A percentile compares a stretch with the other conserved stretches of the same genome.
Conservation (phyloP, 1,284 basidiomycete species). For the Puccinia coronata region DNA sequence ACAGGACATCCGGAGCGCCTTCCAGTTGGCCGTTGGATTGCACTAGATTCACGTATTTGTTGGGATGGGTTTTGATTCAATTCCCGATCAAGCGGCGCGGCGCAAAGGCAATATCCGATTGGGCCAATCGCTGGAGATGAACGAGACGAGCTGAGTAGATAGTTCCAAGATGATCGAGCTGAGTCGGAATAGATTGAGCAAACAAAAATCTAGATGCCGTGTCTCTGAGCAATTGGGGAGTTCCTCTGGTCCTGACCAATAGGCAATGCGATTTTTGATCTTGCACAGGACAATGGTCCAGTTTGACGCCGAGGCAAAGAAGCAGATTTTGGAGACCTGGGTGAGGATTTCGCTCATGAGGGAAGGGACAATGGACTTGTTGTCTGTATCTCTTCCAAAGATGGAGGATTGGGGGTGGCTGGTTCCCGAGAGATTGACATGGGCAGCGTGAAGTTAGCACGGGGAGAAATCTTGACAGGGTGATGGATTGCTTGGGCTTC, state of each 20-base stretch:
- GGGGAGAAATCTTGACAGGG: no score
- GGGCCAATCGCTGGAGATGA: slow-evolving; percentile 76
- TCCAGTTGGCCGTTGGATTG: slow-evolving; percentile 58
- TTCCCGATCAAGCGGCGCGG: slow-evolving; percentile 84
- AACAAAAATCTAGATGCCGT: slow-evolving; percentile 71
- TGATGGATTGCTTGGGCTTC: no score
- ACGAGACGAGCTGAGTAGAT: slow-evolving; percentile 82
- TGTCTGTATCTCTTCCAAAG: slow-evolving; percentile 26
- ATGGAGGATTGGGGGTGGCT: background rate
- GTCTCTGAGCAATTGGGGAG: slow-evolving; percentile 70
- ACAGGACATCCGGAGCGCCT: slow-evolving; percentile 58
- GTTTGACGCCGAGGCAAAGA: slow-evolving; percentile 84
- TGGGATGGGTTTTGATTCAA: slow-evolving; percentile 80
- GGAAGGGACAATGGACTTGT: slow-evolving; percentile 45
- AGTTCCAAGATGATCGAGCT: slow-evolving; percentile 70
- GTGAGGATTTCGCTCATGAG: slow-evolving; percentile 58
- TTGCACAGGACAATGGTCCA: slow-evolving; percentile 78
- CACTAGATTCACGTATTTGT: slow-evolving; percentile 75
- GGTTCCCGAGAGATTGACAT: background rate
- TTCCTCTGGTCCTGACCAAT: slow-evolving; percentile 63
- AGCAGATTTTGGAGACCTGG: slow-evolving; percentile 72
- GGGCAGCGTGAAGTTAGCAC: no score
- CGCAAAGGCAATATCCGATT: slow-evolving; percentile 71
- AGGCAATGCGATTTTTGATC: slow-evolving; percentile 72
- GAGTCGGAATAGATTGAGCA: slow-evolving; percentile 69